phyloP scores from a whole-genome alignment of 768 basidiomycete species.

The Amanita muscaria region DNA sequence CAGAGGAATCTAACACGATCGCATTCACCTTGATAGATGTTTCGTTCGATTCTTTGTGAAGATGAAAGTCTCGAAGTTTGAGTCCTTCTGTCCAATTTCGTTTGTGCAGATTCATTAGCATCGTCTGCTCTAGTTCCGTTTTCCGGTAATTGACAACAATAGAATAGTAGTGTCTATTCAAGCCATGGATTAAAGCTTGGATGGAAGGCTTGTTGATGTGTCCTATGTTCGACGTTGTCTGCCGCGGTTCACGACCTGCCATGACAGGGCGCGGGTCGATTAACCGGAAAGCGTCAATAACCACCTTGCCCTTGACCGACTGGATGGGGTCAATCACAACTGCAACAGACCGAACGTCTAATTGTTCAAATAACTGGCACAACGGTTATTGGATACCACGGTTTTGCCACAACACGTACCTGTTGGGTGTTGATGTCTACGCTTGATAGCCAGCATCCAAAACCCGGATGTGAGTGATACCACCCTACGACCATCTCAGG shows the following conservation, averaged over 20 bases:
- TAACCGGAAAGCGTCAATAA: conserved; percentile 97
- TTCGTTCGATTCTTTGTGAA: conserved; percentile 85
- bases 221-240: conserved; percentile 96
- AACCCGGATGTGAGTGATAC: conserved; percentile 99
- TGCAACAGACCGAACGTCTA: conserved; percentile 88
- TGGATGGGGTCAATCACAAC: conserved; percentile 99
- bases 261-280: conserved; percentile 90
- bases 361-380: conserved; percentile 86
- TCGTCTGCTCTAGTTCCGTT: conserved; percentile 95
- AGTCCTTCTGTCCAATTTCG: conserved; percentile 98
- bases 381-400: conserved; percentile 5
- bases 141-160: conserved; percentile 98
- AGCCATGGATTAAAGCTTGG: conserved; percentile 93
- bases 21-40: conserved; percentile 84
- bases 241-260: conserved; percentile 88
- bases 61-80: conserved; percentile 82
- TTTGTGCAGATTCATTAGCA: conserved; percentile 99
- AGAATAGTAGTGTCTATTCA: conserved; percentile 97
- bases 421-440: conserved; percentile 99
- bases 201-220: conserved; percentile 99
- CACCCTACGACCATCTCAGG: conserved; percentile 99
- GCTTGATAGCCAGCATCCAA: conserved; percentile 98
- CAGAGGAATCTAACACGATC: conserved; percentile 8
- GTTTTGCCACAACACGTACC: conserved; percentile 29
- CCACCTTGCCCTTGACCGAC: conserved; percentile 97